phyloP scores from a whole-genome alignment of 2,329 filamentous ascomycete species.

The Aureobasidium subglaciale region DNA sequence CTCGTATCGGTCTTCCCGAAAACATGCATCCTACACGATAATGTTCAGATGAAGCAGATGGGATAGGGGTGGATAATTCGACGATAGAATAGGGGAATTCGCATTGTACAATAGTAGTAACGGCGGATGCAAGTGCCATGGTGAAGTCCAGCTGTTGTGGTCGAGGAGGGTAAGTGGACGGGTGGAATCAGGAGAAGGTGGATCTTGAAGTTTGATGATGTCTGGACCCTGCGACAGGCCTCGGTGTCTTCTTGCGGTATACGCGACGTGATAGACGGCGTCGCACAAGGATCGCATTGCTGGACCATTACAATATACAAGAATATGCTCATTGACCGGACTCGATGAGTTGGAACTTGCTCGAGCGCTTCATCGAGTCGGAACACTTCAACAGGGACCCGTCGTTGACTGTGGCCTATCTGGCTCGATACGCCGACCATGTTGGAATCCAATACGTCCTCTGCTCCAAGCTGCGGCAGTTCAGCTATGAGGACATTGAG shows the following conservation, averaged over 20 bases:
- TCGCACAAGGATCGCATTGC: too few species aligned
- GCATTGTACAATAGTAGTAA: not conserved
- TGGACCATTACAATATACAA: too few species aligned
- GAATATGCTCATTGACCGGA: conserved; percentile 11
- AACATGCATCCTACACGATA: not conserved
- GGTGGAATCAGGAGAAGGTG: conserved; percentile 1
- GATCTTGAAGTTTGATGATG: not conserved
- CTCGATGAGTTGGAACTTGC: conserved; percentile 66
- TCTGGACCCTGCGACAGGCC: not conserved
- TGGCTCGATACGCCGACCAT: conserved; percentile 82
- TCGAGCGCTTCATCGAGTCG: conserved; percentile 86
- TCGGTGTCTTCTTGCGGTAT: conserved; percentile 6
- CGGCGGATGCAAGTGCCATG: not conserved
- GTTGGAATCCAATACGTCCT: conserved; percentile 85
- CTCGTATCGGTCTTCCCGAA: not conserved
- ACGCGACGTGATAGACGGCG: too few species aligned
- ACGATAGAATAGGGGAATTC: not conserved
- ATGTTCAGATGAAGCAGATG: not conserved
- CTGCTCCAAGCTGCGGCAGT: conserved; percentile 81
- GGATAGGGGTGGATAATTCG: not conserved
- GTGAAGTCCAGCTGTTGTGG: not conserved
- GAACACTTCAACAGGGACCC: conserved; percentile 90
- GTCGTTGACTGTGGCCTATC: conserved; percentile 80
- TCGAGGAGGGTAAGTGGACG: not conserved
- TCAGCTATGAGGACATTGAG: conserved; percentile 85